Conservation (phyloP, 2,329 filamentous ascomycete species). For the Atkinsonella texensis region DNA sequence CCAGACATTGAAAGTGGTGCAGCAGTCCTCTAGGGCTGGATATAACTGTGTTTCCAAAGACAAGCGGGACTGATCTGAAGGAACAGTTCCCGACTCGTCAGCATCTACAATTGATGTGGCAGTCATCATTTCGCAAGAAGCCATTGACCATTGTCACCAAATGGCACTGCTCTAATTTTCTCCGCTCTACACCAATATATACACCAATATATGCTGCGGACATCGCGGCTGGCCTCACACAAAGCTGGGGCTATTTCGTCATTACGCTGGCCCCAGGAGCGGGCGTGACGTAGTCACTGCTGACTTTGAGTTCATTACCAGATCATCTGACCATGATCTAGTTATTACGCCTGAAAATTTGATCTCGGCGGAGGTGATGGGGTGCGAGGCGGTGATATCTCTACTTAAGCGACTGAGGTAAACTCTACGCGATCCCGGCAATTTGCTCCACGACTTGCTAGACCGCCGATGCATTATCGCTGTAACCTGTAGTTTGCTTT, state of each 20-base stretch:
- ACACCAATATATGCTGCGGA: slow-evolving; percentile 49
- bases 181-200: slow-evolving; percentile 34
- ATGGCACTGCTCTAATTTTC: slow-evolving; percentile 46
- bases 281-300: slow-evolving; percentile 9
- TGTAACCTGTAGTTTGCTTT: too few species aligned
- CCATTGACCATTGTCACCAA: slow-evolving; percentile 56
- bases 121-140: slow-evolving; percentile 51
- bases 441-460: too few species aligned
- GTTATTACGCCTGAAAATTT: slow-evolving; percentile 45
- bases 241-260: slow-evolving; percentile 47
- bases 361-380: slow-evolving; percentile 9
- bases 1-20: slow-evolving; percentile 32
- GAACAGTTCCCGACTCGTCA: not conserved
- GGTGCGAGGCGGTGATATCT: slow-evolving; percentile 39
- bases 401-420: too few species aligned
- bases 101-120: slow-evolving; percentile 36
- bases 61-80: slow-evolving; percentile 5
- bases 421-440: too few species aligned
- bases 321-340: slow-evolving; percentile 50
- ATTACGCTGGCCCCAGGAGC: slow-evolving; percentile 33
- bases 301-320: slow-evolving; percentile 29
- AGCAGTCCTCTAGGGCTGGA: not conserved
- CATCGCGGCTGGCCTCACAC: slow-evolving; percentile 44
- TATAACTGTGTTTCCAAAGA: not conserved
- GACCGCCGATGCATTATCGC: too few species aligned